Evolutionary conservation across 495 filamentous ascomycete genomes (phyloP).

Genomic region (Penicillium egyptiacum): DNA sequence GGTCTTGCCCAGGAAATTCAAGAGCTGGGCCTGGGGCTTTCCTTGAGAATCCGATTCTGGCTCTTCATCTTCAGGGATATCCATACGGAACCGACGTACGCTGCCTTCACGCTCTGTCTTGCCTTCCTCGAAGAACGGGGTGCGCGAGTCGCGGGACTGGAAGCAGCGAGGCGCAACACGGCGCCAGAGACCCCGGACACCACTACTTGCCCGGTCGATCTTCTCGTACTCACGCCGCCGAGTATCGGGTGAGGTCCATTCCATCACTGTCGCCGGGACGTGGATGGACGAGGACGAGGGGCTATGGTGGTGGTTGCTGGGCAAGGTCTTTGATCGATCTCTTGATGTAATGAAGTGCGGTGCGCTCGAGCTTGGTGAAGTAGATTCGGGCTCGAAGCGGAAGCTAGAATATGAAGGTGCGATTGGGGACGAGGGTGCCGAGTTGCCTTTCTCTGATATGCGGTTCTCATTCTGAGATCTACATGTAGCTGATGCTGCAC

Average conservation of each 20-base stretch:
- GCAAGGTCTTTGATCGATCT: slow-evolving; percentile 27
- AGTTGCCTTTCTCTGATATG: slow-evolving; percentile 19
- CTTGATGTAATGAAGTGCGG: slow-evolving; percentile 13
- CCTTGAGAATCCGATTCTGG: neutral
- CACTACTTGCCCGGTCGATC: slow-evolving; percentile 50
- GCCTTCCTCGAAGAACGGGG: slow-evolving; percentile 45
- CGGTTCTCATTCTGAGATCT: slow-evolving; percentile 15
- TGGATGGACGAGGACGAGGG: slow-evolving; percentile 31
- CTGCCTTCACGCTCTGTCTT: slow-evolving; percentile 46
- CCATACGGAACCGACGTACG: slow-evolving; percentile 51
- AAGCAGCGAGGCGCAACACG: slow-evolving; percentile 46
- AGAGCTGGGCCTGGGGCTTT: slow-evolving; percentile 8
- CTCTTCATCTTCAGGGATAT: slow-evolving; percentile 39
- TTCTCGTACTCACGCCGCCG: slow-evolving; percentile 50
- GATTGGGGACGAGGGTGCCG: slow-evolving; percentile 27
- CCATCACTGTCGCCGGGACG: slow-evolving; percentile 46
- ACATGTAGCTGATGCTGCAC: slow-evolving; percentile 12
- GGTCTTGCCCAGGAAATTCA: slow-evolving; percentile 11
- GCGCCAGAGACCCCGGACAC: slow-evolving; percentile 47
- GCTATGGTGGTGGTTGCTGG: slow-evolving; percentile 13
- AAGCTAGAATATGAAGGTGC: slow-evolving; percentile 19
- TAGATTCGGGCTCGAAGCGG: slow-evolving; percentile 15
- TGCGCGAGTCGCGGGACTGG: slow-evolving; percentile 30
- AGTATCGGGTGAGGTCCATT: slow-evolving; percentile 51
- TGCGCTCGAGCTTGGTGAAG: slow-evolving; percentile 4